phyloP scores from a whole-genome alignment of 1,139 yeast genomes.

The Meyerozyma elateridarum region DNA sequence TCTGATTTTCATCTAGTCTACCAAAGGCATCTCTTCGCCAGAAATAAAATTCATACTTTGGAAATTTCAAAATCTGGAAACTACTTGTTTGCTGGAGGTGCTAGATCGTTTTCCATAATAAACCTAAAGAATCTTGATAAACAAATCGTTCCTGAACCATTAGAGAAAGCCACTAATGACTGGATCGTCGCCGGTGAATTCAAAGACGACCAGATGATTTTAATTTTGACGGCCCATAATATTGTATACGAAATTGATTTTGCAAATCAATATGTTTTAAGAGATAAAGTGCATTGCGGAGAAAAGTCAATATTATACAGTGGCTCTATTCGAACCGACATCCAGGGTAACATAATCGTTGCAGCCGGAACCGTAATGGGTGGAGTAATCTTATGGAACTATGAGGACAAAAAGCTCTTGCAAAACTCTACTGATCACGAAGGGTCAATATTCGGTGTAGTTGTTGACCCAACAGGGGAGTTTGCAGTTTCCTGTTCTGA shows the following conservation, averaged over 20 bases:
- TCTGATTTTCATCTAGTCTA: conserved; percentile 20
- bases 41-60: conserved; percentile 80
- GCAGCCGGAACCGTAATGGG: conserved; percentile 94
- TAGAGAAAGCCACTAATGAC: conserved; percentile 58
- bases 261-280: conserved; percentile 9
- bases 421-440: conserved; percentile 70
- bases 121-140: conserved; percentile 21
- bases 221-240: conserved; percentile 78
- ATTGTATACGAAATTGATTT: conserved; percentile 49
- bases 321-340: conserved; percentile 59
- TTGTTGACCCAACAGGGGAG: conserved; percentile 51
- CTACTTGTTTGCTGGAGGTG: conserved; percentile 60
- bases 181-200: conserved; percentile 72
- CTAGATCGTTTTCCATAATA: conserved; percentile 56
- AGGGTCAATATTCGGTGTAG: conserved; percentile 86
- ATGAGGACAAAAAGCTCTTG: conserved; percentile 37
- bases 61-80: conserved; percentile 27
- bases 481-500: conserved; percentile 81
- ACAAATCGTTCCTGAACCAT: conserved; percentile 5
- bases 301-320: conserved; percentile 86
- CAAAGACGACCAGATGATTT: conserved; percentile 29
- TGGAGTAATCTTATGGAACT: conserved; percentile 79
- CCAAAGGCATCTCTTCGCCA: conserved; percentile 47
- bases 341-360: conserved; percentile 41
- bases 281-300: conserved; percentile 45